Evolutionary conservation across 208 protist species (phyloP), one percentile per base, ranked within the genome.

Genomic region (Tritrichomonas musculus): DNA sequence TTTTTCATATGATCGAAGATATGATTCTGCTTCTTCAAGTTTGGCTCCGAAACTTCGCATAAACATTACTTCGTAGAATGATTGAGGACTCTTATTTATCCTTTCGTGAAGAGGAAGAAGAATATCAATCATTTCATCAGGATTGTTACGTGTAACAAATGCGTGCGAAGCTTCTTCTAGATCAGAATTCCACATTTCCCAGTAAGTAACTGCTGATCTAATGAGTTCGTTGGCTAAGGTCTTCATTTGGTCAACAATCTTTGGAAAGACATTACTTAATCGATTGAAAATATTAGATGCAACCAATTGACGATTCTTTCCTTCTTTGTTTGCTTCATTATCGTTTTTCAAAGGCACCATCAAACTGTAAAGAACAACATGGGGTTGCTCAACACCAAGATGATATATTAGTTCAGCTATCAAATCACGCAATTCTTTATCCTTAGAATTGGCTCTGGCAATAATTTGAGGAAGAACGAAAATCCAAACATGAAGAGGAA

Each of bases 381-480:
- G 77, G 1, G 77, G 47, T 2, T 53, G 47, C 27, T 44, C 20
- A 57, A 20, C 17, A 57, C 77, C 77, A 53, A 49, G 33, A 17
- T 20, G 47, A 3, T 47, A 57, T 1, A 88, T 8, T 20, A 88
- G n/a, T 5, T 88, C 27, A 20, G 20, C 25, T 39, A 88, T 88
- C 0, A 88, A 39, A 27, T 88, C 41, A 13, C 47, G 0, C 1
- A 88, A 27, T 8, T 88, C 8, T 47, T 60, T 5, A 39, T 88
- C 77, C 11, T 88, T 47, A 39, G 77, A 88, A 57, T 44, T 30
- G 22, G 77, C 47, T 20, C 77, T 27, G 27, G 77, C 77, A 50
- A 88, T 88, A 49, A 88, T 88, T 47, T 88, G 77, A 30, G 77
- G 77, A 2, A 88, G n/a, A n/a, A 88, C 77, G 17, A 57, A 41